Evolutionary conservation across 768 basidiomycete species (phyloP), one percentile per base, ranked within the genome.

Genomic region (Symmetrospora coprosmae): DNA sequence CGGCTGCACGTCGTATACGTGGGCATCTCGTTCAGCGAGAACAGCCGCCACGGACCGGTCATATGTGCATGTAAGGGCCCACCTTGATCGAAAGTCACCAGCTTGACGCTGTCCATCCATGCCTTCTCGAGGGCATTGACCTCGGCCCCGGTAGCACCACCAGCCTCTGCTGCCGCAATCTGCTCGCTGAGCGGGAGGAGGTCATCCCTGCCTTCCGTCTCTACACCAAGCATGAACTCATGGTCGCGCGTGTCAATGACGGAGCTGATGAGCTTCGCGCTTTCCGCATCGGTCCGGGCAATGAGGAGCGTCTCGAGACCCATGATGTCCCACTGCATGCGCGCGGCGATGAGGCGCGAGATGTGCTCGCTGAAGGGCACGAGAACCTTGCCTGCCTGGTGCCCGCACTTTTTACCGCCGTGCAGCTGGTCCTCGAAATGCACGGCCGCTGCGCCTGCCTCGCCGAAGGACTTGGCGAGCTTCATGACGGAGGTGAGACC

Each of bases 401-500:
- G 87, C 27, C 88, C 87, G 71, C 87, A 88, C 80, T 94, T 91
- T 76, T 94, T 94, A 27, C 87, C 87, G 30, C 91, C 91, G 64
- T 91, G 87, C 6, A 92, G 77, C 70, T 92, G 88, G 73, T 96
- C 91, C 71, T 96, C 91, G 21, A 94, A 72, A 72, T 96, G 91
- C 48, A 96, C 85, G 16, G 79, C 91, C 8, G 90, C 80, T 14
- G 87, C 86, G 25, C 91, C 90, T 80, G 85, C 84, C 76, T 94
- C 91, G n/a, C 87, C 90, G 67, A 96, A 92, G 21, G 90, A 77
- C 69, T 94, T 96, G 35, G 81, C 81, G 7, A 96, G 79, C 74
- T 94, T 96, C 85, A 96, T 88, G 50, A 92, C 86, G 14, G 88
- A 80, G 19, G 88, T 88, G n/a, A 84, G 77, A 17, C 89, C 89